Evolutionary conservation across 2,329 filamentous ascomycete species (phyloP).

Genomic region (Pezicula carpinea): DNA sequence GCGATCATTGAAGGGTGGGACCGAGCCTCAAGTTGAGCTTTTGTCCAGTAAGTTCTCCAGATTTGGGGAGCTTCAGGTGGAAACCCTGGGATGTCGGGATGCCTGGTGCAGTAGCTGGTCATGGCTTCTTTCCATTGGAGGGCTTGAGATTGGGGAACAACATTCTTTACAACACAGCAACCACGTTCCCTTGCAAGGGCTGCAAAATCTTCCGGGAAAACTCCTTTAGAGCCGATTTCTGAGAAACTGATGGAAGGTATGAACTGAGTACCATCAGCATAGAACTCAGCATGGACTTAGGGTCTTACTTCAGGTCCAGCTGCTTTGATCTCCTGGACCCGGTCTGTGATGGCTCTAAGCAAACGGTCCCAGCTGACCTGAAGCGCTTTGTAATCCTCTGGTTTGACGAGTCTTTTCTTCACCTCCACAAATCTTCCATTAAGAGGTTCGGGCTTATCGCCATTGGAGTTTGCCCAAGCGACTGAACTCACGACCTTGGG

Average conservation of each 20-base stretch:
- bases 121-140: constrained; percentile 58
- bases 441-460: not conserved
- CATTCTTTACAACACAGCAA: constrained; percentile 50
- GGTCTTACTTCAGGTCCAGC: not conserved
- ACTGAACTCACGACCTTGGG: not conserved
- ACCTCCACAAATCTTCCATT: not conserved
- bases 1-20: constrained; percentile 56
- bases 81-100: constrained; percentile 57
- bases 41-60: constrained; percentile 70
- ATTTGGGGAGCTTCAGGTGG: constrained; percentile 61
- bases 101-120: constrained; percentile 57
- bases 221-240: not conserved
- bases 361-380: not conserved
- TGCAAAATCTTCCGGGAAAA: not conserved
- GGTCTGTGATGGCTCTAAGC: not conserved
- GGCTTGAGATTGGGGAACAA: constrained; percentile 57
- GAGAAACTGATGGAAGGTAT: not conserved
- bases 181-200: not conserved
- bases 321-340: not conserved
- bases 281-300: not conserved
- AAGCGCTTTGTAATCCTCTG: not conserved
- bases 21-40: constrained; percentile 59
- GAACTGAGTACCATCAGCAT: not conserved
- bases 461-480: not conserved
- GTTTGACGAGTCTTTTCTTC: not conserved